Percentiles rank a stretch among this genome's conserved stretches.
Conservation (phyloP, 2,329 filamentous ascomycete genomes). For the Magnaporthales sp. region DNA sequence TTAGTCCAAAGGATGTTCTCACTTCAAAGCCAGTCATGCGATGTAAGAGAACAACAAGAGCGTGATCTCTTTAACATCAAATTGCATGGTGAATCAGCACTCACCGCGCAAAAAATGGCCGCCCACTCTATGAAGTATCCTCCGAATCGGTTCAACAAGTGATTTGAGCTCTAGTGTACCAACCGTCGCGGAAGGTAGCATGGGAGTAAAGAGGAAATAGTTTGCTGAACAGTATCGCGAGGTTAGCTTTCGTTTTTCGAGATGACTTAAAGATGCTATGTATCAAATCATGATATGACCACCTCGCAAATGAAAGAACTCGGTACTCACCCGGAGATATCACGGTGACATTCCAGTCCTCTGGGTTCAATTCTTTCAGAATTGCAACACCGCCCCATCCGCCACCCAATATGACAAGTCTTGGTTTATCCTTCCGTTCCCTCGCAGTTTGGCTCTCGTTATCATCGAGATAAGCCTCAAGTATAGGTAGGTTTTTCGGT, state of each 20-base stretch:
- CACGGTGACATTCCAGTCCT: constrained; percentile 92
- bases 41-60: neutral
- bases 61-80: neutral
- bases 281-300: neutral
- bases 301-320: neutral
- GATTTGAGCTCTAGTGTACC: constrained; percentile 88
- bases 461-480: constrained; percentile 80
- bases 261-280: neutral
- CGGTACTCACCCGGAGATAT: constrained; percentile 54
- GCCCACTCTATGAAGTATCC: constrained; percentile 66
- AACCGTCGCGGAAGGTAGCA: constrained; percentile 94
- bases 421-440: constrained; percentile 74
- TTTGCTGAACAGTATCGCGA: constrained; percentile 46
- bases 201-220: constrained; percentile 96
- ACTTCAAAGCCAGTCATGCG: neutral
- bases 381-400: constrained; percentile 93
- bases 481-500: constrained; percentile 90
- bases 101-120: constrained; percentile 73
- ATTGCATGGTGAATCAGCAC: neutral
- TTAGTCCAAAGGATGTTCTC: neutral
- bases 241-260: neutral
- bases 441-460: constrained; percentile 73
- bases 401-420: constrained; percentile 83
- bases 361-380: constrained; percentile 79
- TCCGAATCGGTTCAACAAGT: constrained; percentile 83